Evolutionary conservation across 208 protist genomes (phyloP).

Genomic region (Wallacemonas sp.): DNA sequence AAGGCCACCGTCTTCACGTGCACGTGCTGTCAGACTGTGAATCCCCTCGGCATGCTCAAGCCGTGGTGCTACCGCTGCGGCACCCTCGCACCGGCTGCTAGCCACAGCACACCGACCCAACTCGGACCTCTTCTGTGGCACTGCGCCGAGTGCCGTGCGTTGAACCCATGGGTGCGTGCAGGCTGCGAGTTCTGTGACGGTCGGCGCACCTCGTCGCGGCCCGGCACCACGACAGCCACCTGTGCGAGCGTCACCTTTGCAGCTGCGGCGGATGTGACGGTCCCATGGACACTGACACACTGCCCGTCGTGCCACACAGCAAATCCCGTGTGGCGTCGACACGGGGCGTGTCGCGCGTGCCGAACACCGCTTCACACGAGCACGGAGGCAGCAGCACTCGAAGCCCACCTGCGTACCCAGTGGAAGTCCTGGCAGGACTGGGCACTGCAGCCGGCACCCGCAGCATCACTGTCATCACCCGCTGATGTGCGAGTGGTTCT

Average conservation of each 20-base stretch:
- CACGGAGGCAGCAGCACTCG: neutral
- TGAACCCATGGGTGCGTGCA: constrained; percentile 28
- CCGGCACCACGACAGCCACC: neutral
- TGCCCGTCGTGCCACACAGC: constrained; percentile 26
- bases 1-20: constrained; percentile 29
- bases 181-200: constrained; percentile 23
- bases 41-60: constrained; percentile 32
- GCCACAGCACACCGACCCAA: constrained; percentile 1
- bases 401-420: neutral
- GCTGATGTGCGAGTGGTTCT: too few species aligned
- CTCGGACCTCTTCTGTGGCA: constrained; percentile 22
- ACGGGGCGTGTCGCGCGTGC: constrained; percentile 20
- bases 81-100: constrained; percentile 18
- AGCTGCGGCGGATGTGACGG: constrained; percentile 14
- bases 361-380: neutral
- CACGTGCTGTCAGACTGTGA: neutral
- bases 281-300: constrained; percentile 41
- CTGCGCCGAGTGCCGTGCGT: constrained; percentile 40
- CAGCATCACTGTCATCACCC: too few species aligned
- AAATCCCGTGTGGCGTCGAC: constrained; percentile 22
- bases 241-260: neutral
- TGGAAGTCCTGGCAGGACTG: neutral
- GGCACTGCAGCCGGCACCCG: neutral
- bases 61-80: constrained; percentile 44
- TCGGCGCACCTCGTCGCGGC: neutral